Conservation (phyloP, 108 stramenopile species). For the Cyclotella baltica region DNA sequence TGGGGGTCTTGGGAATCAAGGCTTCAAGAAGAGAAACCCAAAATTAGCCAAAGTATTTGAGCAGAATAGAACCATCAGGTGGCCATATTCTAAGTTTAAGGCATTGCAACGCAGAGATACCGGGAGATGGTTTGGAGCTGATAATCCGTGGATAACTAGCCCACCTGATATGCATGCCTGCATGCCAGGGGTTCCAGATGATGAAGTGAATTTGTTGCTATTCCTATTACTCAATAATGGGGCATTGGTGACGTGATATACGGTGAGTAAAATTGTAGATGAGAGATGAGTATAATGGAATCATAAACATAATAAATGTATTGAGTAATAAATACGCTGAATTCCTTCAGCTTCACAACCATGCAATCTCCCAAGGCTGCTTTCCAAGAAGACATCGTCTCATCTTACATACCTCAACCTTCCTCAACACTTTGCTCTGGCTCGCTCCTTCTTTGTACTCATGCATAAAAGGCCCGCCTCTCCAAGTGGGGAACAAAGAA, state of each 20-base stretch:
- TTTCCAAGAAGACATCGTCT: too few relatives aligned
- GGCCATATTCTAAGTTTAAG: neutral
- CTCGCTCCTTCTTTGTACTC: too few relatives aligned
- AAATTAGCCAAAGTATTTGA: neutral
- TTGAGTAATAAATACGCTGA: too few relatives aligned
- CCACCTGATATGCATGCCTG: conserved; percentile 50
- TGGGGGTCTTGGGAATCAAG: neutral
- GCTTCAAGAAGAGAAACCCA: neutral
- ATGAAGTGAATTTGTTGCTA: conserved; percentile 35
- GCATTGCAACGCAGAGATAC: conserved; percentile 18
- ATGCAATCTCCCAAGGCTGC: too few relatives aligned
- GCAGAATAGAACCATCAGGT: neutral
- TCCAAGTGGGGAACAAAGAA: too few relatives aligned
- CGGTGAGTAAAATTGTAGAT: neutral
- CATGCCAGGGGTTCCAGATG: conserved; percentile 52
- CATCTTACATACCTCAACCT: too few relatives aligned
- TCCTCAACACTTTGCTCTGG: too few relatives aligned
- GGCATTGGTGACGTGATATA: neutral
- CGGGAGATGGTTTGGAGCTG: conserved; percentile 39
- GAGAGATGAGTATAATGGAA: neutral
- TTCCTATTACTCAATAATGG: conserved; percentile 9
- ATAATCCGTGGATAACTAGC: conserved; percentile 48
- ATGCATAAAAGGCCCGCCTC: too few relatives aligned
- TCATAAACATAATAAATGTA: too few relatives aligned
- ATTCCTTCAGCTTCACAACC: too few relatives aligned